phyloP scores from a whole-genome alignment of 768 basidiomycete species.

The Bullera alba region DNA sequence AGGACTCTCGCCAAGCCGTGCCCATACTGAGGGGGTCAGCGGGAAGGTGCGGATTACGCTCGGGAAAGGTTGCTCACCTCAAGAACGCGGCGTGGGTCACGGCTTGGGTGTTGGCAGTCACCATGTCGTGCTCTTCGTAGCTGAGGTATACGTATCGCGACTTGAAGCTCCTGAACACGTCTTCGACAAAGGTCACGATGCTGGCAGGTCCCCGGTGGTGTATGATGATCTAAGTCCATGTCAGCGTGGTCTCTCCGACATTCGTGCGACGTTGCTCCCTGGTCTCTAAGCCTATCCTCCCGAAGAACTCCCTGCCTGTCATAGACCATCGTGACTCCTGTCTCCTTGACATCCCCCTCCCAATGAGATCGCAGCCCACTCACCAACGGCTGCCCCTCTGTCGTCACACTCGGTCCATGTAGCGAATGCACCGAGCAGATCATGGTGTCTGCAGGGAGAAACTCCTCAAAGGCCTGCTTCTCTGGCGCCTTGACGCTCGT shows the following conservation, averaged over 20 bases:
- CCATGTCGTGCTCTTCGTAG: slow-evolving; percentile 93
- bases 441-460: slow-evolving; percentile 75
- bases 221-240: slow-evolving; percentile 77
- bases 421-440: slow-evolving; percentile 92
- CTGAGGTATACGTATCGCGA: slow-evolving; percentile 84
- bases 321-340: too few species aligned
- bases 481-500: slow-evolving; percentile 97
- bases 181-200: slow-evolving; percentile 69
- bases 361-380: too few species aligned
- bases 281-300: too few species aligned
- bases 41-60: background rate
- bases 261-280: background rate
- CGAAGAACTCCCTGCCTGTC: too few species aligned
- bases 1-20: slow-evolving; percentile 77
- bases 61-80: slow-evolving; percentile 52
- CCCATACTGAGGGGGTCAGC: slow-evolving; percentile 67
- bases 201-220: slow-evolving; percentile 72
- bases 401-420: slow-evolving; percentile 84
- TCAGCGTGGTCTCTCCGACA: too few species aligned
- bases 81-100: slow-evolving; percentile 97
- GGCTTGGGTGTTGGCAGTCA: slow-evolving; percentile 97
- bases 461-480: slow-evolving; percentile 69
- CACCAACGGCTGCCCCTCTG: slow-evolving; percentile 84
- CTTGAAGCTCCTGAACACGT: slow-evolving; percentile 67
- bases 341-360: background rate